These are phyloP conservation scores for Ustilago crameri DNA, from an alignment of 1,284 basidiomycete genomes.

Conservation along the genomic window DNA sequence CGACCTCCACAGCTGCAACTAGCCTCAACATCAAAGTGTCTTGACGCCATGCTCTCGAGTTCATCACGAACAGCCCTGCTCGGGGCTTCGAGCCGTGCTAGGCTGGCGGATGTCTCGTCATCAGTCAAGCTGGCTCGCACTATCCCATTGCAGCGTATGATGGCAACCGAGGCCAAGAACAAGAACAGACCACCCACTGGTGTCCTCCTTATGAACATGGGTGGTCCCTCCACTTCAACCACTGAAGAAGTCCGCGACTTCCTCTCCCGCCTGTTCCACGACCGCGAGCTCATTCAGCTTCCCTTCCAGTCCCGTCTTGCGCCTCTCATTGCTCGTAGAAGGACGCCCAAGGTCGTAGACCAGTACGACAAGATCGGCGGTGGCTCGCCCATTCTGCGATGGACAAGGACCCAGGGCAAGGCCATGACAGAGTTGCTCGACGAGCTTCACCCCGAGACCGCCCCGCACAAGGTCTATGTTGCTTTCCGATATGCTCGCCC, in stretches of 20 bases:
- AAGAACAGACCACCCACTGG: constrained; percentile 72
- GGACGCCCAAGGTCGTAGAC: constrained; percentile 93
- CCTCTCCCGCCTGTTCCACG: constrained; percentile 90
- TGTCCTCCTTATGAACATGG: constrained; percentile 98
- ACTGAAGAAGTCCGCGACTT: constrained; percentile 73
- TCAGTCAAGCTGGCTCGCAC: constrained; percentile 14
- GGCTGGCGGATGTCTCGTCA: constrained; percentile 6
- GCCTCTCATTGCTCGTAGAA: constrained; percentile 85
- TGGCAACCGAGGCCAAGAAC: constrained; percentile 32
- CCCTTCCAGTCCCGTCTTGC: constrained; percentile 90
- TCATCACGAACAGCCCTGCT: constrained; percentile 27
- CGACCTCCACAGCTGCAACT: no score
- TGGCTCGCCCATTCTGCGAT: constrained; percentile 94
- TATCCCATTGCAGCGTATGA: constrained; percentile 16
- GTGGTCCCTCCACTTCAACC: constrained; percentile 81
- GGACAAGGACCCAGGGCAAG: constrained; percentile 88
- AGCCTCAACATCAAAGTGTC: neutral
- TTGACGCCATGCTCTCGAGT: constrained; percentile 14
- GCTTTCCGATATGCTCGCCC: constrained; percentile 78
- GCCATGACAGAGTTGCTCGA: constrained; percentile 91
- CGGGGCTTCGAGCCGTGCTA: constrained; percentile 15
- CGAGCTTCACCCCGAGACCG: constrained; percentile 88
- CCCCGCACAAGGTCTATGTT: constrained; percentile 95
- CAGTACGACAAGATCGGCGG: constrained; percentile 96
- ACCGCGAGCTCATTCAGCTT: constrained; percentile 90